These are phyloP conservation scores for Kluyveromyces nonfermentans DNA, from an alignment of 805 yeast genomes.

Conservation along the genomic window DNA sequence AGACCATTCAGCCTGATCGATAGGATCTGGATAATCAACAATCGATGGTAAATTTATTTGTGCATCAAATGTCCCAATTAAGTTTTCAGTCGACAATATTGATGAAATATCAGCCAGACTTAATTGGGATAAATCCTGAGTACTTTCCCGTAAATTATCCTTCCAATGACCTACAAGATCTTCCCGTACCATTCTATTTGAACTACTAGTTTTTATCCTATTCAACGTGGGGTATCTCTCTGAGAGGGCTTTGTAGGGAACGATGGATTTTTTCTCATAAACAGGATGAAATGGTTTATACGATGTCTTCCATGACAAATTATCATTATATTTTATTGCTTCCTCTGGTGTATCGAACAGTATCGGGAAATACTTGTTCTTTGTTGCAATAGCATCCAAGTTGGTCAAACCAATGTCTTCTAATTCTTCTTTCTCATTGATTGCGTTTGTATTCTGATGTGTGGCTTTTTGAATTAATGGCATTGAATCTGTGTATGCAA, in stretches of 20 bases:
- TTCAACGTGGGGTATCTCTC: background rate
- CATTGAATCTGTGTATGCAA: constrained; percentile 28
- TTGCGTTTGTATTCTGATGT: background rate
- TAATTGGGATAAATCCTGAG: background rate
- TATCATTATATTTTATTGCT: background rate
- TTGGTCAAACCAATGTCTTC: constrained; percentile 12
- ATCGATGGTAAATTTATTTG: background rate
- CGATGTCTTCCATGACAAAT: background rate
- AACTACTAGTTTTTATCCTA: background rate
- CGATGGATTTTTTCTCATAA: constrained; percentile 1
- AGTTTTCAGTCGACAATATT: background rate
- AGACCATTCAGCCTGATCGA: background rate
- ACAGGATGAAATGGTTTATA: background rate
- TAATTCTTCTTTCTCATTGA: background rate
- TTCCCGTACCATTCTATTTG: background rate
- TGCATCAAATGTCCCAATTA: background rate
- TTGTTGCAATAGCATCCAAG: constrained; percentile 20
- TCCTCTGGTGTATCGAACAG: constrained; percentile 19
- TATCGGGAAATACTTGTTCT: constrained; percentile 34
- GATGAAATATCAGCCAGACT: background rate
- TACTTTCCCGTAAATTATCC: background rate
- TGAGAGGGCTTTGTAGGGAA: background rate
- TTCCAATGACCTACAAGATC: background rate
- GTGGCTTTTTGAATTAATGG: constrained; percentile 13
- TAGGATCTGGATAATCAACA: background rate